Base-by-base conservation (phyloP, 495 filamentous ascomycete species). In the Rusavskia elegans region DNA sequence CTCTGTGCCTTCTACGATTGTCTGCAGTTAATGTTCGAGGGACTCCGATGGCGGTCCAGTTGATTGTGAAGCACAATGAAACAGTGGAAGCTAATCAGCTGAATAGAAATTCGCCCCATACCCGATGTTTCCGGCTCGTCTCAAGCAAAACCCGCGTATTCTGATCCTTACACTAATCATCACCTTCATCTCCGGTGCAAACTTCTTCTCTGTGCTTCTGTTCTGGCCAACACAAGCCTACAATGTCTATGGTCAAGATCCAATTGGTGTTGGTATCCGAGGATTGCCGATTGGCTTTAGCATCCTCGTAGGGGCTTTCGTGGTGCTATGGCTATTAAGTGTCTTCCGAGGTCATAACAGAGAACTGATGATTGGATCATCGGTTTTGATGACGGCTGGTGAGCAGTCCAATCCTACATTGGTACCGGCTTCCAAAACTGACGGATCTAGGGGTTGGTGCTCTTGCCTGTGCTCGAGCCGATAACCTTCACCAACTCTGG, bases 221-320 rank as follows among this genome's bases (percentile, higher is more conserved):
- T 80, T 86, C 57, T 86, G 82, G 83, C 83, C 83, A 0, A 82
- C 79, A 0, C 76, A 86, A 64, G 78, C 81, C 1, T 84, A 80
- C 69, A 85, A 85, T 58, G 79, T 85, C 9, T 85, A 84, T 54
- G 82, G 81, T 14, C 79, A 85, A 53, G 76, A 83, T 53, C 81
- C 82, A 5, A 62, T 81, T 19, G 74, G 66, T n/a, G 75, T 85
- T 45, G 82, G 82, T 32, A 57, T 86, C 52, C 76, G 82, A 53
- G 81, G 81, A 53, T 48, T 85, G 17, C 80, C 82, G 5, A 72
- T 84, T 51, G 81, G 78, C 2, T 79, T 84, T 49, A 73, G 74
- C 21, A 81, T 83, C 52, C 64, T 84, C 20, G 61, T 57, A 27
- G 82, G 83, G 30, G 81, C 80, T 27, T 76, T 78, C 51, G 67